phyloP scores from a whole-genome alignment of 345 rosid genomes.

The Rhizophora mangle region DNA sequence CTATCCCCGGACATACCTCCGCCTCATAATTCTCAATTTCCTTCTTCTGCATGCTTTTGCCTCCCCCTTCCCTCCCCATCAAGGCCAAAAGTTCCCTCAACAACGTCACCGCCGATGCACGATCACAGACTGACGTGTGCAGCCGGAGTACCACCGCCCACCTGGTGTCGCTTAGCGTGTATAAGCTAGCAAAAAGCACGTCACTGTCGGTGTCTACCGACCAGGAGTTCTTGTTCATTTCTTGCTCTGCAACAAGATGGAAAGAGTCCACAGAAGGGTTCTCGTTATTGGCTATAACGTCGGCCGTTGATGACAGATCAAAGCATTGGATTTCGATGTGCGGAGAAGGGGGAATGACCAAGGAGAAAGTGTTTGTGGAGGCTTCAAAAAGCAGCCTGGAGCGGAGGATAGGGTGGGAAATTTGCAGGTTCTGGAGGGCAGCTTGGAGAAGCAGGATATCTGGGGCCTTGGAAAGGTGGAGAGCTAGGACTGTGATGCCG shows the following conservation, averaged over 20 bases:
- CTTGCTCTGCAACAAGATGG: slow-evolving; percentile 64
- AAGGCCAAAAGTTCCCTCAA: slow-evolving; percentile 45
- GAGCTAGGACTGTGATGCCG: slow-evolving; percentile 72
- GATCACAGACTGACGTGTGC: slow-evolving; percentile 71
- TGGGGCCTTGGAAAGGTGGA: slow-evolving; percentile 46
- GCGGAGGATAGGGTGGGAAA: slow-evolving; percentile 67
- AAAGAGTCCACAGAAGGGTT: slow-evolving; percentile 20
- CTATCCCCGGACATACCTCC: slow-evolving; percentile 53
- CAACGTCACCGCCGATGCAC: slow-evolving; percentile 59
- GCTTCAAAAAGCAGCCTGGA: slow-evolving; percentile 55
- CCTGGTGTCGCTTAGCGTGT: slow-evolving; percentile 39
- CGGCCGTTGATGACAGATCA: slow-evolving; percentile 52
- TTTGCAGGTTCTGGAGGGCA: slow-evolving; percentile 55
- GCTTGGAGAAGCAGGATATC: slow-evolving; percentile 40
- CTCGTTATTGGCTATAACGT: slow-evolving; percentile 29
- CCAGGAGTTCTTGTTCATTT: slow-evolving; percentile 66
- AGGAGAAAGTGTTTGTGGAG: slow-evolving; percentile 48
- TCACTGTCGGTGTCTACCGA: slow-evolving; percentile 21
- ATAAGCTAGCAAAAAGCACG: slow-evolving; percentile 48
- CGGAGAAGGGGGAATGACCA: slow-evolving; percentile 43
- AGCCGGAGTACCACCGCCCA: slow-evolving; percentile 56
- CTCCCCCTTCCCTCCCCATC: slow-evolving; percentile 15
- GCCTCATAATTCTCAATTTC: slow-evolving; percentile 11
- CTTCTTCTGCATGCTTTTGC: background rate
- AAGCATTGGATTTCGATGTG: slow-evolving; percentile 41